Base-by-base conservation (phyloP, 441 rosid species). In the Arabidopsis lyrata region DNA sequence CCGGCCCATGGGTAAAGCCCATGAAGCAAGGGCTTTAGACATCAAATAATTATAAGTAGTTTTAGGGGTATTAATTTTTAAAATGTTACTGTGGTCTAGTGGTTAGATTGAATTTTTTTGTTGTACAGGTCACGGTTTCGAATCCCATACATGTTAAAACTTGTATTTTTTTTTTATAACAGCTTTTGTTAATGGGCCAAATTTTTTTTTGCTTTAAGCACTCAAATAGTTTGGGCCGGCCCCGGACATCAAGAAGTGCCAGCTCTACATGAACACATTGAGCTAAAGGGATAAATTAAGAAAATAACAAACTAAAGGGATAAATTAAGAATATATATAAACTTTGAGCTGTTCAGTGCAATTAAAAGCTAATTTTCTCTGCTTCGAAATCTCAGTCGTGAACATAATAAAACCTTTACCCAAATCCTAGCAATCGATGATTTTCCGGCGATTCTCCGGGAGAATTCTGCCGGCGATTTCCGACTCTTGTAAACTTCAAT, bases 401-500 rank as follows among this genome's bases (percentile, higher is more conserved):
- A 34, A 27, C 58, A 16, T 18, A 6, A 7, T 31, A 11, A 11
- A 35, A 7, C 42, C 6, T 32, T 32, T 9, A 49, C 34, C 27
- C 11, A 57, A 66, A 13, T 49, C 53, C 6, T 27, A 36, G 16
- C 48, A 27, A 13, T 31, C 10, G 49, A 75, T 75, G 78, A 13
- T 20, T 68, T 35, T 11, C 69, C 78, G 69, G 58, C 70, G 57
- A 6, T 2, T 67, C 57, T 31, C 68, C 2, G 63, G 61, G 27
- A 66, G 34, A 15, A 16, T 55, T 62, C 45, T 55, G 0, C n/a
- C 77, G 61, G 63, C 13, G 0, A 24, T 39, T 38, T 13, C 55
- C 0, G n/a, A 35, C 4, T 8, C 63, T 0, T 20, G 3, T 2
- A 7, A 39, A 41, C 5, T 58, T 41, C 24, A n/a, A n/a, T 42